A percentile compares a stretch with the other conserved stretches of the same genome.
phyloP scores from a whole-genome alignment of 2,329 filamentous ascomycete genomes.

The Venturiaceae sp. region DNA sequence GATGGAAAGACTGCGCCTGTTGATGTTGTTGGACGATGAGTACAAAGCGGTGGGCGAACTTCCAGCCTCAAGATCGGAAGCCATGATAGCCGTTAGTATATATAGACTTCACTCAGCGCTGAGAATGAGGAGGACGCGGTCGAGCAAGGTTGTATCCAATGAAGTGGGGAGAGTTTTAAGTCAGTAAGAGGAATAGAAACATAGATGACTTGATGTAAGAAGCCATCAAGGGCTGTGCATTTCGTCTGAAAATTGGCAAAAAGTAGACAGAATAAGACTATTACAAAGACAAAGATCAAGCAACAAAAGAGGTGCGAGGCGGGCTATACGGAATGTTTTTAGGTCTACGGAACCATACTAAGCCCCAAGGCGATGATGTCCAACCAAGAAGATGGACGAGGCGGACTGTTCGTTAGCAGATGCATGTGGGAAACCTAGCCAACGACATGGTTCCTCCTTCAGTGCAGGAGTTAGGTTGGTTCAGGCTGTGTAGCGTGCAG shows the following conservation, averaged over 20 bases:
- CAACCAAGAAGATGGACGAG: background rate
- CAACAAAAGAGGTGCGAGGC: background rate
- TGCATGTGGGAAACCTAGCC: background rate
- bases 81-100: background rate
- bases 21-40: conserved; percentile 4
- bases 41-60: background rate
- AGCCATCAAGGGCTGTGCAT: conserved; percentile 2
- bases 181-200: background rate
- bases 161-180: background rate
- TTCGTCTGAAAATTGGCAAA: background rate
- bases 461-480: background rate
- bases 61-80: background rate
- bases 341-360: background rate
- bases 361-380: background rate
- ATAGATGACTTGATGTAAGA: background rate
- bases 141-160: background rate
- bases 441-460: background rate
- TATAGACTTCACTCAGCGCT: background rate
- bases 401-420: background rate
- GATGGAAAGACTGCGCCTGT: conserved; percentile 47
- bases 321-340: background rate
- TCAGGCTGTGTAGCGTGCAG: background rate
- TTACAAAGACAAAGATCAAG: too few relatives aligned
- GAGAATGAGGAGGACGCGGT: background rate
- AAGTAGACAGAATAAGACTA: background rate